A percentile compares a stretch with the other conserved stretches of the same genome.
phyloP scores from a whole-genome alignment of 805 yeast genomes.

The Jamesozyma spencerorum region DNA sequence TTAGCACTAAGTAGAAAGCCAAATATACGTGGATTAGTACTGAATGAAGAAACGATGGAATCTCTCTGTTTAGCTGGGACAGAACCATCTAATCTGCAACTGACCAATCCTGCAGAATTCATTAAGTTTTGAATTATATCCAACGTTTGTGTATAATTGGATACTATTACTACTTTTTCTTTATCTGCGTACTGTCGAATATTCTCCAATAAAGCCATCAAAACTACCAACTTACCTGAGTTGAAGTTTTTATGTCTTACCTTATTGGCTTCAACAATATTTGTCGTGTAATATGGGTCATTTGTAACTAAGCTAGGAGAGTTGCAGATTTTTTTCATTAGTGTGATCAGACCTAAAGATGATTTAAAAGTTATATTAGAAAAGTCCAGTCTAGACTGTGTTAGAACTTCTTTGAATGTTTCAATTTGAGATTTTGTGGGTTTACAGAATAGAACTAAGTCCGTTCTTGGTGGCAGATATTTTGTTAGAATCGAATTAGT shows the following conservation, averaged over 20 bases:
- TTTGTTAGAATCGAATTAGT: constrained; percentile 48
- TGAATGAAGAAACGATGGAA: constrained; percentile 58
- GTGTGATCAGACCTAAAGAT: constrained; percentile 59
- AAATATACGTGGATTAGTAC: constrained; percentile 39
- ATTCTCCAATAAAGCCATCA: constrained; percentile 47
- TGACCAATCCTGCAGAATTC: constrained; percentile 39
- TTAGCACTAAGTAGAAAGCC: constrained; percentile 77
- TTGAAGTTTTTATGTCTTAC: constrained; percentile 14
- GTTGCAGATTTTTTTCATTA: constrained; percentile 74
- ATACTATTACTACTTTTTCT: constrained; percentile 79
- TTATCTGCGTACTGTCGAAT: constrained; percentile 33
- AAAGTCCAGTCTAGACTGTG: constrained; percentile 23
- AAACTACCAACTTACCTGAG: constrained; percentile 57
- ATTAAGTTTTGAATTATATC: constrained; percentile 61
- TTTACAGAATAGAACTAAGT: constrained; percentile 63
- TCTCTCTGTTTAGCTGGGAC: constrained; percentile 63
- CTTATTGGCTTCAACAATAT: constrained; percentile 2
- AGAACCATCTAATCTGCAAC: constrained; percentile 71
- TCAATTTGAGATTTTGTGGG: constrained; percentile 57
- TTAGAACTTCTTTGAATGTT: constrained; percentile 44
- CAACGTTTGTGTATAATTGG: constrained; percentile 80
- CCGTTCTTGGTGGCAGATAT: constrained; percentile 67
- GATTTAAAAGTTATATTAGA: constrained; percentile 28
- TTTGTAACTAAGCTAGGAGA: constrained; percentile 56
- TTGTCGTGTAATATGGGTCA: constrained; percentile 32